Evolutionary conservation across 331 rosid genomes (phyloP), one percentile per base, ranked within the genome.

Genomic region (Arachis monticola): DNA sequence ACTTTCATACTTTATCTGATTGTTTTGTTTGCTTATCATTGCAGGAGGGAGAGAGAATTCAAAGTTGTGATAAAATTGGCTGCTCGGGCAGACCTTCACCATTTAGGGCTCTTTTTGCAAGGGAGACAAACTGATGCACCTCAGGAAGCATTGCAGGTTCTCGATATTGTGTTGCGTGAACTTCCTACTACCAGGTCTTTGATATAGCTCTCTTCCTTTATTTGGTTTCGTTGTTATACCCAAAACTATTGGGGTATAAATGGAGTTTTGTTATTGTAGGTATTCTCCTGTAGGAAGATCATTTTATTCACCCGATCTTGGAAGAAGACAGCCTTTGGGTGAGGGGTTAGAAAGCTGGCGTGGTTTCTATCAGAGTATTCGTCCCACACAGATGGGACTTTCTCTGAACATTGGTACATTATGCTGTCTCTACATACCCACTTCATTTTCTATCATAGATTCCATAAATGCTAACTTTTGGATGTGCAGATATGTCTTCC

Each of bases 321-420:
- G 97, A 5, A 82, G 91, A 75, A 90, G 97, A 75, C 97, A 95
- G 50, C 83, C 97, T 11, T 80, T 95, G 52, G 99, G 99, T 5
- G 97, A 95, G 78, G 99, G 99, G 9, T 72, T 95, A 87, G 97
- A 95, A 79, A 95, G 99, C 53, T 95, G 99, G 99, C 92, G 99
- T 1, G 99, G 99, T 1, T 95, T 95, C 72, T 95, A 95, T 75
- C 99, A 95, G 66, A 95, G 99, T 71, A 95, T 95, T 61, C 96
- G 99, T 2, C 99, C 98, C 12, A 95, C 99, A 5, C 99, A 95
- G 79, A 95, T 95, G 99, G 98, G 99, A 2, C 73, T 95, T 8
- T 92, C 99, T 1, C 85, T 95, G 7, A 95, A 95, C 58, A 92
- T 92, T 70, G 99, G 99, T 92, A 70, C 0, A 52, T 11, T 17